These are phyloP conservation scores for Raphanus sativus DNA, from an alignment of 345 rosid genomes.

Conservation along the genomic window DNA sequence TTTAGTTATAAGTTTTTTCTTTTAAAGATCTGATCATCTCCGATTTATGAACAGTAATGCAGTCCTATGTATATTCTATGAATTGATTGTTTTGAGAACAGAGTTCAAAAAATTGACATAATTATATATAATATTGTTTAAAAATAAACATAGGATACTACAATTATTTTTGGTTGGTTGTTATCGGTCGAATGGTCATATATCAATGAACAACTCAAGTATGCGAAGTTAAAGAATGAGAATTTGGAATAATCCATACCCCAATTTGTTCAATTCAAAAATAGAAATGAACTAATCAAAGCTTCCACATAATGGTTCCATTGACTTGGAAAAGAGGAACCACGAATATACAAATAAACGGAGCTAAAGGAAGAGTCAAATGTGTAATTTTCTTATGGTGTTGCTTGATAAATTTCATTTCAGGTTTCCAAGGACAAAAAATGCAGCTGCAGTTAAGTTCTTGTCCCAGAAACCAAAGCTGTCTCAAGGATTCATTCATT, in stretches of 20 bases:
- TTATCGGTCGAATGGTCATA: background rate
- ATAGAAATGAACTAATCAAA: background rate
- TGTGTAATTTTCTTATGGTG: no score
- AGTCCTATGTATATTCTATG: background rate
- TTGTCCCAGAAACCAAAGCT: no score
- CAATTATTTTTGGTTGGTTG: slow-evolving; percentile 12
- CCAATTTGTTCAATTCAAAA: background rate
- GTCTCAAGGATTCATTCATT: no score
- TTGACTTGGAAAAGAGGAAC: slow-evolving; percentile 16
- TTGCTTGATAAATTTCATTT: no score
- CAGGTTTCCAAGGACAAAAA: no score
- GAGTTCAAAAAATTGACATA: background rate
- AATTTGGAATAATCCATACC: slow-evolving; percentile 21
- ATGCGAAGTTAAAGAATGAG: background rate
- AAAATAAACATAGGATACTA: background rate
- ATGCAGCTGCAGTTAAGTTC: no score
- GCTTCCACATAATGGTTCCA: slow-evolving; percentile 8
- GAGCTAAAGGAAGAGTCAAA: no score
- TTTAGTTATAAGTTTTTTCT: no score
- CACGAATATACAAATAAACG: no score
- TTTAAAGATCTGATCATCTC: no score
- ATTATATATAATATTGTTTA: background rate
- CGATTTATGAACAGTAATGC: background rate
- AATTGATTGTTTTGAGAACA: background rate
- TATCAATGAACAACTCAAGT: slow-evolving; percentile 9